A percentile compares a stretch with the other conserved stretches of the same genome.
These are phyloP conservation scores for Blastobotrys persicus DNA, from an alignment of 1,139 yeast genomes.

Conservation along the genomic window DNA sequence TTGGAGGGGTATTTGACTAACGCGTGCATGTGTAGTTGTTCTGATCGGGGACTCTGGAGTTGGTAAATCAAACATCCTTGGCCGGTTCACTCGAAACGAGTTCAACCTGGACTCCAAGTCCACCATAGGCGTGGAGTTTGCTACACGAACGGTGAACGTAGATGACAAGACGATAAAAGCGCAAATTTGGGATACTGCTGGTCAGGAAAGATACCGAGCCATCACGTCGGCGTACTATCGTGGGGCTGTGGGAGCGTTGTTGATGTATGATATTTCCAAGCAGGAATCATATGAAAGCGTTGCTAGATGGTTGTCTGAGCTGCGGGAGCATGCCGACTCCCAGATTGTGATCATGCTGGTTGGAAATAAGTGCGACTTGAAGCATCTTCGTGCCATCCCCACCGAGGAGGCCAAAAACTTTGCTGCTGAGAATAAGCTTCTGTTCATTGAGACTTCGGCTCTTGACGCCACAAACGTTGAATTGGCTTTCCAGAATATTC, in stretches of 20 bases:
- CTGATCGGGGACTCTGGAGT: constrained; percentile 98
- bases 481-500: constrained; percentile 85
- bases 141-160: constrained; percentile 90
- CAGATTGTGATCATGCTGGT: constrained; percentile 95
- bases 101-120: constrained; percentile 92
- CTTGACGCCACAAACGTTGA: constrained; percentile 94
- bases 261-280: constrained; percentile 93
- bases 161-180: constrained; percentile 96
- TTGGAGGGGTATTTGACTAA: too few relatives aligned
- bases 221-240: constrained; percentile 96
- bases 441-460: constrained; percentile 97
- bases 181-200: constrained; percentile 99
- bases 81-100: constrained; percentile 93
- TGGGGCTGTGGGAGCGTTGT: constrained; percentile 97
- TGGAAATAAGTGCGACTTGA: constrained; percentile 94
- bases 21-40: constrained; percentile 51
- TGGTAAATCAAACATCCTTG: constrained; percentile 90
- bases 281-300: constrained; percentile 92
- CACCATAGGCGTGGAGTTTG: constrained; percentile 97
- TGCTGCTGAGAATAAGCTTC: constrained; percentile 85
- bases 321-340: constrained; percentile 95
- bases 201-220: constrained; percentile 97
- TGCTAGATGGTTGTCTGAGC: constrained; percentile 90
- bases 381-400: constrained; percentile 94
- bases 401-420: constrained; percentile 96